Conservation (phyloP, 1,139 yeast genomes). For the Saccharomyces hybrid region DNA sequence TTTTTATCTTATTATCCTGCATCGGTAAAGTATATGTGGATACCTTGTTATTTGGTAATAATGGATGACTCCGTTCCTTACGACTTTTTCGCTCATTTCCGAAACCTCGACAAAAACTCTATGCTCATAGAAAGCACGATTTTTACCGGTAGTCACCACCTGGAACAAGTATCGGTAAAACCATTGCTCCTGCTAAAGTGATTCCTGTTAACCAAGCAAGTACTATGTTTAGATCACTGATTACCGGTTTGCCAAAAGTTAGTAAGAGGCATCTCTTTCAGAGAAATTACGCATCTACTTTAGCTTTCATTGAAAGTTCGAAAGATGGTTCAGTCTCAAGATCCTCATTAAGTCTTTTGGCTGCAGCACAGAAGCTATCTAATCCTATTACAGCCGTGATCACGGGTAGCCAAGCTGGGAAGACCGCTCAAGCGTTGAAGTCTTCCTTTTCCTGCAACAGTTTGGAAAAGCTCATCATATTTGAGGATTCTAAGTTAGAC, state of each 20-base stretch:
- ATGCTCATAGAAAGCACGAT: too few relatives aligned
- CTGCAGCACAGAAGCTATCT: conserved; percentile 59
- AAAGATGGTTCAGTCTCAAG: conserved; percentile 48
- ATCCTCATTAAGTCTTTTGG: conserved; percentile 56
- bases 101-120: background rate
- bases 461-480: conserved; percentile 42
- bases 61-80: background rate
- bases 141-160: background rate
- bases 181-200: background rate
- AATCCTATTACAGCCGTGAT: conserved; percentile 58
- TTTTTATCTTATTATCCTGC: too few relatives aligned
- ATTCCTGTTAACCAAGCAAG: background rate
- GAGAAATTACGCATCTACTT: conserved; percentile 45
- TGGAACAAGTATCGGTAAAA: background rate
- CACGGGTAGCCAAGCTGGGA: conserved; percentile 47
- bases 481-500: conserved; percentile 43
- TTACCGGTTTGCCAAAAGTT: background rate
- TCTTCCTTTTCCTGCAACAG: conserved; percentile 34
- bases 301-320: conserved; percentile 64
- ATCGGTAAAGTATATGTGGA: too few relatives aligned
- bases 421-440: conserved; percentile 36
- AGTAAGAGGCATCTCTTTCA: background rate
- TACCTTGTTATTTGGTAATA: background rate
- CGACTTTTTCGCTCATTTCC: background rate
- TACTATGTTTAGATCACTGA: background rate